Evolutionary conservation across 2,329 filamentous ascomycete species (phyloP).

Genomic region (Penicillium brevicompactum): DNA sequence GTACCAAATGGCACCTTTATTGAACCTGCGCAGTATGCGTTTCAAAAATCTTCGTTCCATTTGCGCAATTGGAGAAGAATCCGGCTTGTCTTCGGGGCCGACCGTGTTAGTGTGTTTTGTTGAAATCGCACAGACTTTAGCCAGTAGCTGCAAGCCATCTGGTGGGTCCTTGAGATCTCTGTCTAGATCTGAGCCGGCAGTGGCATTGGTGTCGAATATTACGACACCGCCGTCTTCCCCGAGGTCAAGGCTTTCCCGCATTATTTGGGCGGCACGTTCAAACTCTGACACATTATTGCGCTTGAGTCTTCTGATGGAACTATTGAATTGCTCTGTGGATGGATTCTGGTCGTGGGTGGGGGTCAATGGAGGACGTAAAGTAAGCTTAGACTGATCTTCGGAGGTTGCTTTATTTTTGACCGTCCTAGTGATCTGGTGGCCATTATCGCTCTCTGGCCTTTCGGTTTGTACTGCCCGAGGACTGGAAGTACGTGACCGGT

Average conservation of each 20-base stretch:
- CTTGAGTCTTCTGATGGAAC: not conserved
- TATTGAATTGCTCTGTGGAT: no score
- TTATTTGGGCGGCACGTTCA: conserved; percentile 43
- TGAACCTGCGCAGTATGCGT: not conserved
- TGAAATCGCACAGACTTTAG: not conserved
- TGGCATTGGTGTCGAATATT: conserved; percentile 38
- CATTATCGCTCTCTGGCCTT: not conserved
- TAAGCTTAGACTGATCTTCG: not conserved
- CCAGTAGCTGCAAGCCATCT: not conserved
- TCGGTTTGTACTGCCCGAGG: not conserved
- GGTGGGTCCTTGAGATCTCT: conserved; percentile 11
- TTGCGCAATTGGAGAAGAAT: conserved; percentile 9
- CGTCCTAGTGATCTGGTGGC: not conserved
- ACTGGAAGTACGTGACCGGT: not conserved
- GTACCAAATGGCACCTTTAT: conserved; percentile 12
- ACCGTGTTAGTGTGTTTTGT: not conserved
- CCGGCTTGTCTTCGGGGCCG: not conserved
- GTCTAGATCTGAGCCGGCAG: not conserved
- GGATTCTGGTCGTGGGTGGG: no score
- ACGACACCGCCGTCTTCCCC: conserved; percentile 45
- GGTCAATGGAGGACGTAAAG: not conserved
- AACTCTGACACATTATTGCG: conserved; percentile 29
- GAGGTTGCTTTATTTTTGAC: not conserved
- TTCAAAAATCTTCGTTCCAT: not conserved
- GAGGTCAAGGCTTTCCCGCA: conserved; percentile 43